phyloP scores from a whole-genome alignment of 1,139 yeast genomes.

The Williopsis jadinii region DNA sequence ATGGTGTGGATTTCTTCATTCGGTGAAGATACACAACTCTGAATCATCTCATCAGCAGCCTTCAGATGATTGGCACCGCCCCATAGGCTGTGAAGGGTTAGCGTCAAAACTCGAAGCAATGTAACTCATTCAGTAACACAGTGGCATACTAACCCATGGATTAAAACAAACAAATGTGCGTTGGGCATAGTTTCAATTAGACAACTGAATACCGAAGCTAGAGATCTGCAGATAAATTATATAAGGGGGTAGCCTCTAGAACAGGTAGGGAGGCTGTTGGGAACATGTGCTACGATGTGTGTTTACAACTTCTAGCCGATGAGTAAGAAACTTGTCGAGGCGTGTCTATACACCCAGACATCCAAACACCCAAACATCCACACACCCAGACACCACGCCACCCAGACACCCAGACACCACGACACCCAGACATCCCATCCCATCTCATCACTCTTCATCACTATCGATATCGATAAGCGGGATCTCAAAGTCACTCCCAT shows the following conservation, averaged over 20 bases:
- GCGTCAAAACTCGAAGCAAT: background rate
- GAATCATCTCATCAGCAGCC: constrained; percentile 48
- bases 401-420: too few relatives aligned
- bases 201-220: too few relatives aligned
- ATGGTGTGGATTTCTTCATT: constrained; percentile 45
- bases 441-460: constrained; percentile 14
- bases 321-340: too few relatives aligned
- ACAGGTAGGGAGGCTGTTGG: too few relatives aligned
- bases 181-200: constrained; percentile 1
- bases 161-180: constrained; percentile 67
- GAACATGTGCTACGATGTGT: too few relatives aligned
- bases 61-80: constrained; percentile 75
- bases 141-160: constrained; percentile 56
- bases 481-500: constrained; percentile 48
- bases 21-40: constrained; percentile 31
- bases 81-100: constrained; percentile 43
- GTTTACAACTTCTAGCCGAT: too few relatives aligned
- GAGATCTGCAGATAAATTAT: too few relatives aligned
- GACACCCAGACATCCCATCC: too few relatives aligned
- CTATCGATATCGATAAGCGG: constrained; percentile 45
- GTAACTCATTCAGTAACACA: background rate
- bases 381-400: too few relatives aligned
- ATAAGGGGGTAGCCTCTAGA: too few relatives aligned
- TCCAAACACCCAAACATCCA: too few relatives aligned
- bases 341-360: too few relatives aligned